Evolutionary conservation across 2,329 filamentous ascomycete species (phyloP).

Genomic region (Moelleriella libera): DNA sequence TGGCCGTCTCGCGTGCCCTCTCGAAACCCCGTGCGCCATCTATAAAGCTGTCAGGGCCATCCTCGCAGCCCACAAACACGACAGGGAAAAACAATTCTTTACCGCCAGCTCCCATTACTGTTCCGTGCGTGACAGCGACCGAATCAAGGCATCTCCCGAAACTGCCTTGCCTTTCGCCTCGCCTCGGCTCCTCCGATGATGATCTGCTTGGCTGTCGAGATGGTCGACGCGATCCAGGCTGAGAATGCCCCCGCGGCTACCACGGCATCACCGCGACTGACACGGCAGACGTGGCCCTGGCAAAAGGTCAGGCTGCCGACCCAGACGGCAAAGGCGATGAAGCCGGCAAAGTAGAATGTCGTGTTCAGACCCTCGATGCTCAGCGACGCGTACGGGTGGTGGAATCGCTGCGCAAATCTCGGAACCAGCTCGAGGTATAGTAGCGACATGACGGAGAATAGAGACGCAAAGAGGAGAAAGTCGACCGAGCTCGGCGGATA

Average conservation of each 20-base stretch:
- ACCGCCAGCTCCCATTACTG: too few relatives aligned
- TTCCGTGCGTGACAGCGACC: too few relatives aligned
- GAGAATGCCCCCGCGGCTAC: slow-evolving; percentile 39
- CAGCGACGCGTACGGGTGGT: slow-evolving; percentile 33
- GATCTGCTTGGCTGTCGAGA: slow-evolving; percentile 30
- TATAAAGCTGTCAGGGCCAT: too few relatives aligned
- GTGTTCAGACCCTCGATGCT: slow-evolving; percentile 36
- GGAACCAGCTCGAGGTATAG: slow-evolving; percentile 36
- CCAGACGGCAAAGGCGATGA: slow-evolving; percentile 43
- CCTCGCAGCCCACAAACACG: too few relatives aligned
- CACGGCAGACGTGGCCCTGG: slow-evolving; percentile 39
- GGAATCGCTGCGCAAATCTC: slow-evolving; percentile 27
- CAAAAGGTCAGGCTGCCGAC: slow-evolving; percentile 42
- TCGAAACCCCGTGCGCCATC: too few relatives aligned
- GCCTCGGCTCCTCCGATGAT: slow-evolving; percentile 25
- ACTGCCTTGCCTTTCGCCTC: slow-evolving; percentile 10
- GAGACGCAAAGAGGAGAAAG: slow-evolving; percentile 40
- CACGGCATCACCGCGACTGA: slow-evolving; percentile 38
- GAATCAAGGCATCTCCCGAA: too few relatives aligned
- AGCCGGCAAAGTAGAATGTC: slow-evolving; percentile 44
- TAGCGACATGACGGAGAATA: slow-evolving; percentile 40
- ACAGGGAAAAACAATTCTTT: too few relatives aligned
- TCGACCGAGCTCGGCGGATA: slow-evolving; percentile 40
- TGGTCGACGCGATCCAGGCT: slow-evolving; percentile 35
- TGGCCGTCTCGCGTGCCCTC: too few relatives aligned